A percentile compares a stretch with the other conserved stretches of the same genome.
These are phyloP conservation scores for Rhodofomes roseus DNA, from an alignment of 1,284 basidiomycete species.

Conservation along the genomic window DNA sequence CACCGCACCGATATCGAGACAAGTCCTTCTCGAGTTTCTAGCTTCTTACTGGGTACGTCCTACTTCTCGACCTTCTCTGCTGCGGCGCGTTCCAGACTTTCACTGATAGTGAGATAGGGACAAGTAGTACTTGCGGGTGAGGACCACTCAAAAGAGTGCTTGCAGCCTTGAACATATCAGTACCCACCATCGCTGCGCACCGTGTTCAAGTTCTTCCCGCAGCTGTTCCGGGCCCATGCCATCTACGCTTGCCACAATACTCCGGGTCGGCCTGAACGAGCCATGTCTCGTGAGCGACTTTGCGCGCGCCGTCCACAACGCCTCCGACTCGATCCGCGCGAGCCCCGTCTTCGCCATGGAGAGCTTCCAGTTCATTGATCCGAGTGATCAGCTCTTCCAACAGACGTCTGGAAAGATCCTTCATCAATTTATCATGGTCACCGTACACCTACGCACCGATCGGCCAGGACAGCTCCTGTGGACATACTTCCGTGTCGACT, in stretches of 20 bases:
- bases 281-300: background rate
- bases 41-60: too few species aligned
- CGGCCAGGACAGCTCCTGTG: background rate
- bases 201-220: too few species aligned
- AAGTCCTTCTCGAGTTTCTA: too few species aligned
- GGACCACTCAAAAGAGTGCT: too few species aligned
- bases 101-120: too few species aligned
- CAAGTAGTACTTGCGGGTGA: too few species aligned
- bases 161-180: too few species aligned
- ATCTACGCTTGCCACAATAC: background rate
- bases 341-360: background rate
- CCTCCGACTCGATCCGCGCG: background rate
- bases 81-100: too few species aligned
- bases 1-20: too few species aligned
- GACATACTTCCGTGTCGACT: constrained; percentile 1
- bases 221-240: too few species aligned
- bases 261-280: background rate
- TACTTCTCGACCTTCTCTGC: too few species aligned
- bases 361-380: background rate
- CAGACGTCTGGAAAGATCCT: background rate
- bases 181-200: too few species aligned
- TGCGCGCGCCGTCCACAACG: background rate
- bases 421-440: constrained; percentile 2
- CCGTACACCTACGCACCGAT: background rate
- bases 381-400: background rate